Evolutionary conservation across 2,329 filamentous ascomycete species (phyloP), one percentile per base, ranked within the genome.

Genomic region (Cladobotryum protrusum): DNA sequence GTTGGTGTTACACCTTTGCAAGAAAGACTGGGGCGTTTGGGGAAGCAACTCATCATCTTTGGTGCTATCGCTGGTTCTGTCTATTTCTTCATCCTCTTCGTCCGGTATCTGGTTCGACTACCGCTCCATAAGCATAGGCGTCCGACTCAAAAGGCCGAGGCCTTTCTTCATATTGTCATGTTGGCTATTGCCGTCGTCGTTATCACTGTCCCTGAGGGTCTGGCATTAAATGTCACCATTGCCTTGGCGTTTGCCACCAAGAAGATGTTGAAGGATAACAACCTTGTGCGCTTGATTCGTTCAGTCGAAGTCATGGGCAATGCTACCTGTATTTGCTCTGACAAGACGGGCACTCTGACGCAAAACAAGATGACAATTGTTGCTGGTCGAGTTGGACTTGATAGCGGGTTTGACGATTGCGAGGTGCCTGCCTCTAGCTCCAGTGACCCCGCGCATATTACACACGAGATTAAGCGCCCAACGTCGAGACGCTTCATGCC

Each of bases 1-100:
- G 82, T 83, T 50, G 83, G 91, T 61, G 85, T 87, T 19, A 92
- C 87, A 1, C 88, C 87, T 3, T 53, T 92, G 7, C 88, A 92
- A 64, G 83, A 79, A 3, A 91, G 90, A 66, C 72, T 92, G 52
- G 89, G 90, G 56, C 75, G 82, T 4, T 73, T 92, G 15, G 88
- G 87, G 6, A 87, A 89, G 59, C 86, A 89, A 60, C 89, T 92
- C 50, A 72, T 72, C 19, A 64, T 67, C 1, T 67, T 72, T 48
- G 71, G 71, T 8, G 60, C 60, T 17, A 55, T 67, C 37, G 73
- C 65, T n/a, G 71, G 71, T 33, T 55, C 65, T 18, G 56, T 73
- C 35, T 72, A 73, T 57, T 72, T 73, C 50, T 50, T 71, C 9
- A 59, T 72, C 24, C 60, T 72, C 3, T 67, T 72, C 29, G 67